Evolutionary conservation across 2,329 filamentous ascomycete species (phyloP).

Genomic region (Exophiala viscosa): DNA sequence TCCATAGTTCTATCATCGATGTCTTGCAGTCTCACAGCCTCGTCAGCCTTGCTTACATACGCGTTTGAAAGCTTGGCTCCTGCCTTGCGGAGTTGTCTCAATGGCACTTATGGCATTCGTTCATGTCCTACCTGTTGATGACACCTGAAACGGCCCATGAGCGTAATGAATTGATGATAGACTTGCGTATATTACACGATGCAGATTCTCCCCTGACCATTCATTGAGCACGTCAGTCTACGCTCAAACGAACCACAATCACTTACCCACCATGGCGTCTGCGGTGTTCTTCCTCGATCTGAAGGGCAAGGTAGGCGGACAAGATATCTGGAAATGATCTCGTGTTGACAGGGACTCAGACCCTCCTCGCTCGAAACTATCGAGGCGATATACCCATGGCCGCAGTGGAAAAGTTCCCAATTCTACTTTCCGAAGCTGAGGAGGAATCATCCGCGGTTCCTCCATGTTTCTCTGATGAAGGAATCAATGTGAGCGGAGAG

Average conservation of each 20-base stretch:
- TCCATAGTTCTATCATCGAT: no score
- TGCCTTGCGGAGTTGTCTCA: no score
- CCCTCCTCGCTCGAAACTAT: slow-evolving; percentile 97
- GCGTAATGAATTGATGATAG: no score
- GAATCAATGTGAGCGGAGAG: slow-evolving; percentile 75
- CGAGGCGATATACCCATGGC: slow-evolving; percentile 98
- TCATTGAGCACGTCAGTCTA: no score
- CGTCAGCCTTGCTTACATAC: no score
- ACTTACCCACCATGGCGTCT: slow-evolving; percentile 70
- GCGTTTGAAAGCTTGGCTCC: no score
- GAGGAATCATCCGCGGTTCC: slow-evolving; percentile 97
- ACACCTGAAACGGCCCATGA: no score
- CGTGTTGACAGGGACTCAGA: slow-evolving; percentile 54
- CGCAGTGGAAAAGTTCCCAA: slow-evolving; percentile 94
- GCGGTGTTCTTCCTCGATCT: slow-evolving; percentile 98
- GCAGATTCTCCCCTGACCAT: background rate
- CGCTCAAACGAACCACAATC: background rate
- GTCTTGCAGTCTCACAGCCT: background rate
- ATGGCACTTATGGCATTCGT: background rate
- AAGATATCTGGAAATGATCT: background rate
- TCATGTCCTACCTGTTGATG: background rate
- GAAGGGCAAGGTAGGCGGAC: slow-evolving; percentile 83
- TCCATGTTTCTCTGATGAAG: slow-evolving; percentile 96
- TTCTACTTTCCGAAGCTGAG: slow-evolving; percentile 95
- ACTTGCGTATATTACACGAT: background rate